phyloP scores from a whole-genome alignment of 148 eudicot genomes.

The Rhododendron ferrugineum region DNA sequence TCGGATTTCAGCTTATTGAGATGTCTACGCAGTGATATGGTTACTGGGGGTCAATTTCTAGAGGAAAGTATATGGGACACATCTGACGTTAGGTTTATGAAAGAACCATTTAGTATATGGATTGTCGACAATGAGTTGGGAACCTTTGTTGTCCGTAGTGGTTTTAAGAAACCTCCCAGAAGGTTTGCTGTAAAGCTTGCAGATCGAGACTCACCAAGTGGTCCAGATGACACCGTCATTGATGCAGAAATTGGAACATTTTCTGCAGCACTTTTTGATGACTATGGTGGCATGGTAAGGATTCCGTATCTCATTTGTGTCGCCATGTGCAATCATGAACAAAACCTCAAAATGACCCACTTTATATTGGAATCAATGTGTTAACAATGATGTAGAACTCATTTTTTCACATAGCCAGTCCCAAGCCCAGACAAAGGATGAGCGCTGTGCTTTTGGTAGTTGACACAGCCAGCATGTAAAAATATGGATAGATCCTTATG shows the following conservation, averaged over 20 bases:
- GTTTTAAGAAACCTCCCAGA: conserved; percentile 80
- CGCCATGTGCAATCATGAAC: not conserved
- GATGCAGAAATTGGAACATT: conserved; percentile 86
- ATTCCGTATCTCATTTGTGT: conserved; percentile 4
- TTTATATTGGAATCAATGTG: not conserved
- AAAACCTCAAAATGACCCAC: not conserved
- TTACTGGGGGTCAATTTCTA: conserved; percentile 70
- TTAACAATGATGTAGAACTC: not conserved
- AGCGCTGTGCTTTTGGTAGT: not conserved
- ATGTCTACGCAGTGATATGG: conserved; percentile 91
- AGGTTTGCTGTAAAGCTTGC: conserved; percentile 85
- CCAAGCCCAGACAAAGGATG: not conserved
- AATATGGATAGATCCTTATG: not conserved
- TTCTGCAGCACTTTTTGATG: conserved; percentile 94
- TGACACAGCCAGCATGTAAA: not conserved
- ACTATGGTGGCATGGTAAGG: conserved; percentile 93
- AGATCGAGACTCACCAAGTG: conserved; percentile 46
- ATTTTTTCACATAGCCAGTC: not conserved
- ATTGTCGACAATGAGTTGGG: conserved; percentile 70
- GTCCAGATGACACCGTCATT: conserved; percentile 71
- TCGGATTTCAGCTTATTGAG: conserved; percentile 65
- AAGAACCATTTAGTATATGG: conserved; percentile 85
- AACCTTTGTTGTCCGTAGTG: conserved; percentile 70
- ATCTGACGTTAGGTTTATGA: conserved; percentile 43
- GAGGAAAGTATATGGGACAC: conserved; percentile 93